These are phyloP conservation scores for Trifolium dubium DNA, from an alignment of 306 rosid species.

Conservation along the genomic window DNA sequence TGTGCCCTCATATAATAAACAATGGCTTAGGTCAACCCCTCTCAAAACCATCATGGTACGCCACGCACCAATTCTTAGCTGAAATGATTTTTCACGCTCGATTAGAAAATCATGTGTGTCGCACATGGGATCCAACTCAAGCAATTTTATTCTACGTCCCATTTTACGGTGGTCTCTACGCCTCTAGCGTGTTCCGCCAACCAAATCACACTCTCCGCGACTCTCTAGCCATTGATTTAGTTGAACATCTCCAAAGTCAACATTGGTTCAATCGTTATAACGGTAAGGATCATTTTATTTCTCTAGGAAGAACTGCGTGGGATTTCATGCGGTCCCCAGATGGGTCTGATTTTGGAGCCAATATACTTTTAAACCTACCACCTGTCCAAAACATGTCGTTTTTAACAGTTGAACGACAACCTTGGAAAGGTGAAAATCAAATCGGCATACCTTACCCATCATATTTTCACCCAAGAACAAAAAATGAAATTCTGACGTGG, in stretches of 20 bases:
- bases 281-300: slow-evolving; percentile 74
- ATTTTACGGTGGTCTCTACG: slow-evolving; percentile 84
- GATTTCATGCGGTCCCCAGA: slow-evolving; percentile 66
- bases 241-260: slow-evolving; percentile 42
- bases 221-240: slow-evolving; percentile 51
- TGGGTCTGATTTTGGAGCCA: slow-evolving; percentile 74
- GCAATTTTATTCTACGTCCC: slow-evolving; percentile 78
- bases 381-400: slow-evolving; percentile 87
- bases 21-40: slow-evolving; percentile 73
- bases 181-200: slow-evolving; percentile 70
- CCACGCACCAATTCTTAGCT: slow-evolving; percentile 82
- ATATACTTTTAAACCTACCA: slow-evolving; percentile 61
- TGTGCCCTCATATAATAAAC: slow-evolving; percentile 85
- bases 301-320: slow-evolving; percentile 85
- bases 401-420: slow-evolving; percentile 77
- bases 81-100: slow-evolving; percentile 89
- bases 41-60: slow-evolving; percentile 57
- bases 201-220: slow-evolving; percentile 61
- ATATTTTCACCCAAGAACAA: slow-evolving; percentile 67
- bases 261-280: slow-evolving; percentile 45
- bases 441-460: slow-evolving; percentile 84
- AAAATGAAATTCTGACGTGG: slow-evolving; percentile 51
- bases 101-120: slow-evolving; percentile 77
- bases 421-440: slow-evolving; percentile 72
- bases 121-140: slow-evolving; percentile 61